These are phyloP conservation scores for Plasmodium relictum DNA, from an alignment of 169 alveolate species.

Conservation along the genomic window DNA sequence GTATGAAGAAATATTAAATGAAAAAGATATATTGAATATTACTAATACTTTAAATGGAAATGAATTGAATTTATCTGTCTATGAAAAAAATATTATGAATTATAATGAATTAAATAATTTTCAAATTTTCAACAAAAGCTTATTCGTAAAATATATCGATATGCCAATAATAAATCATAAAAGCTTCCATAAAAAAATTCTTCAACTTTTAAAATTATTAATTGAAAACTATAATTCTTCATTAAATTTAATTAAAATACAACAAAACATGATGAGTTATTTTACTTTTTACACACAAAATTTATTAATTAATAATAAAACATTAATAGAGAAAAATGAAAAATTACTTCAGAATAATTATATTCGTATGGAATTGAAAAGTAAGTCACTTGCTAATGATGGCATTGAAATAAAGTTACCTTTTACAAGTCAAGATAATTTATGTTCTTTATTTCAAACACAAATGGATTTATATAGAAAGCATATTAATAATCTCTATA, in stretches of 20 bases:
- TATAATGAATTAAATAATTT: slow-evolving; percentile 45
- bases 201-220: slow-evolving; percentile 30
- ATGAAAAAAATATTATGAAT: slow-evolving; percentile 41
- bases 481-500: slow-evolving; percentile 57
- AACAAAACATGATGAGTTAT: slow-evolving; percentile 53
- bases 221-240: slow-evolving; percentile 52
- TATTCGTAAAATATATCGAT: slow-evolving; percentile 38
- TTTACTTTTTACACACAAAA: slow-evolving; percentile 47
- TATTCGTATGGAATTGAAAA: slow-evolving; percentile 13
- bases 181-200: neutral
- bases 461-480: slow-evolving; percentile 72
- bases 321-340: slow-evolving; percentile 40
- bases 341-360: slow-evolving; percentile 26
- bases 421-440: slow-evolving; percentile 5
- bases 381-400: neutral
- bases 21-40: slow-evolving; percentile 45
- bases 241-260: slow-evolving; percentile 54
- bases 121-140: slow-evolving; percentile 9
- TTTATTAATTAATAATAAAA: slow-evolving; percentile 57
- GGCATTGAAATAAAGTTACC: slow-evolving; percentile 21
- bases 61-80: slow-evolving; percentile 40
- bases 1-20: slow-evolving; percentile 25
- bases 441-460: slow-evolving; percentile 21
- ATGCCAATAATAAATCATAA: slow-evolving; percentile 12
- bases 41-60: slow-evolving; percentile 34